Conservation (phyloP, 2,329 filamentous ascomycete genomes). For the Colletotrichum graminicola region DNA sequence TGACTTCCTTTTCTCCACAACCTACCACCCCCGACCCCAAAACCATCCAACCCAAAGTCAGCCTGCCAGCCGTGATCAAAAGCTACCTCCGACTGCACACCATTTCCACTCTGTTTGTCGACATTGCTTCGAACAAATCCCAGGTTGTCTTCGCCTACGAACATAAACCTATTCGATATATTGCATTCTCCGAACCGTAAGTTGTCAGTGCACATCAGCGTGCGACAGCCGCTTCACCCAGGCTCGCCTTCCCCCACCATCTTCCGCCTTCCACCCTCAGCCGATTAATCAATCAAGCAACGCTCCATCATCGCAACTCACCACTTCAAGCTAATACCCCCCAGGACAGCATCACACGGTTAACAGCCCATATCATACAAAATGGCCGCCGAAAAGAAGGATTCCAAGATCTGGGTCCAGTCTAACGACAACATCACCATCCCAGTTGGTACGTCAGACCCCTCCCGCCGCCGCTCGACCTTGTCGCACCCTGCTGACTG, state of each 20-base stretch:
- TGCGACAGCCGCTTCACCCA: background rate
- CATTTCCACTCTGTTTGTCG: background rate
- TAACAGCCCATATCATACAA: slow-evolving; percentile 41
- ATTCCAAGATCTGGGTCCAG: slow-evolving; percentile 61
- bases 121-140: background rate
- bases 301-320: background rate
- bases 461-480: background rate
- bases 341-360: background rate
- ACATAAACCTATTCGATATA: background rate
- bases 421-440: slow-evolving; percentile 65
- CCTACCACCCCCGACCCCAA: slow-evolving; percentile 9
- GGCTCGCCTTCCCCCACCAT: slow-evolving; percentile 8
- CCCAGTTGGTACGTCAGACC: slow-evolving; percentile 52
- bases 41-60: slow-evolving; percentile 27
- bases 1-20: slow-evolving; percentile 27
- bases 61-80: slow-evolving; percentile 19
- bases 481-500: slow-evolving; percentile 16
- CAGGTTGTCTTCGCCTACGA: background rate
- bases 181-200: background rate
- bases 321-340: slow-evolving; percentile 6
- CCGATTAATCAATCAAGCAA: slow-evolving; percentile 3
- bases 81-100: slow-evolving; percentile 25
- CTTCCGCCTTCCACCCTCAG: slow-evolving; percentile 1
- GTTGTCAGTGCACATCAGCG: background rate
- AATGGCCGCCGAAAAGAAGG: slow-evolving; percentile 52